Evolutionary conservation across 495 filamentous ascomycete species (phyloP).

Genomic region (Rhypophila decipiens): DNA sequence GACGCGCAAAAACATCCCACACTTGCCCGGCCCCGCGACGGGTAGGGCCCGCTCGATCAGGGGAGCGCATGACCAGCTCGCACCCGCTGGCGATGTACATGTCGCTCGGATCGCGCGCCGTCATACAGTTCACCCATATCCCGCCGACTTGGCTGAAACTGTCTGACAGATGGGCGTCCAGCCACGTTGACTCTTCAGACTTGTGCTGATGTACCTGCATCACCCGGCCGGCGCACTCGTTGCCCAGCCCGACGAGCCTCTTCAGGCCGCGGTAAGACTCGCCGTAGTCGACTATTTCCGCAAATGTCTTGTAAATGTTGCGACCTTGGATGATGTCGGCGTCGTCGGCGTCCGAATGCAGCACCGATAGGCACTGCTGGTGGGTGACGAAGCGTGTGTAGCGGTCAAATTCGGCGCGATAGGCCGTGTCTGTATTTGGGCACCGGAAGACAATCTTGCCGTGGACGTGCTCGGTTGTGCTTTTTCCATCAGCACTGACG

Average conservation of each 20-base stretch:
- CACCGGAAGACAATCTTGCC: slow-evolving; percentile 27
- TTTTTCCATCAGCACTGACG: slow-evolving; percentile 11
- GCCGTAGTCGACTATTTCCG: slow-evolving; percentile 12
- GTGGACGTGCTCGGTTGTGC: slow-evolving; percentile 1
- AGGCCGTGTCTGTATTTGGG: slow-evolving; percentile 17
- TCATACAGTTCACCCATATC: slow-evolving; percentile 42
- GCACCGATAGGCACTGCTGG: slow-evolving; percentile 30
- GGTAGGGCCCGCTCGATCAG: slow-evolving; percentile 17
- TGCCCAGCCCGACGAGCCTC: slow-evolving; percentile 25
- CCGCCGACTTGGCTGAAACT: slow-evolving; percentile 31
- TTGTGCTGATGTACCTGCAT: slow-evolving; percentile 10
- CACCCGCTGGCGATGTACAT: slow-evolving; percentile 45
- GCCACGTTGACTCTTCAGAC: too few species aligned
- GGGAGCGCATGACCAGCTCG: slow-evolving; percentile 43
- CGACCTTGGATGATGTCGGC: slow-evolving; percentile 41
- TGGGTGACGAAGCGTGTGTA: slow-evolving; percentile 39
- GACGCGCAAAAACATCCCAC: slow-evolving; percentile 42
- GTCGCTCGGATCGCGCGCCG: slow-evolving; percentile 27
- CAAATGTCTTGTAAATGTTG: slow-evolving; percentile 12
- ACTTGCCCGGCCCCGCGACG: slow-evolving; percentile 2
- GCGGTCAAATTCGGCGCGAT: slow-evolving; percentile 32
- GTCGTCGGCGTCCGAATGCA: slow-evolving; percentile 29
- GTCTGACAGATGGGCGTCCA: slow-evolving; percentile 28
- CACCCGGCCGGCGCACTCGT: not conserved
- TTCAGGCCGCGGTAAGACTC: slow-evolving; percentile 36